These are phyloP conservation scores for Flaveria linearis DNA, from an alignment of 129 eudicot genomes.

Conservation along the genomic window DNA sequence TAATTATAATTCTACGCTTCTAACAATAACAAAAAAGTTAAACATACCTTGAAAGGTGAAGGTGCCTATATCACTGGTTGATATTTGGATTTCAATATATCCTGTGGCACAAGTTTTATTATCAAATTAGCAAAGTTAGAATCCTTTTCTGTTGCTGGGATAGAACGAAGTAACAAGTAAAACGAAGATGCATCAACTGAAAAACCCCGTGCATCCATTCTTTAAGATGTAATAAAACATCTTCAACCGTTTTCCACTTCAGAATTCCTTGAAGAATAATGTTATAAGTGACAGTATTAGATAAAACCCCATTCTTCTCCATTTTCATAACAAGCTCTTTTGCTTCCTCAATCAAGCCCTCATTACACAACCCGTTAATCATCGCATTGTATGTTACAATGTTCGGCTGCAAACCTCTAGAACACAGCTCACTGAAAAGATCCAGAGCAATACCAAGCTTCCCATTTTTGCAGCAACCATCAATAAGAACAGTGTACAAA, in stretches of 20 bases:
- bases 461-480: conserved; percentile 36
- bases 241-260: conserved; percentile 26
- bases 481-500: conserved; percentile 33
- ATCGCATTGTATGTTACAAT: conserved; percentile 33
- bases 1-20: conserved; percentile 1
- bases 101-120: conserved; percentile 31
- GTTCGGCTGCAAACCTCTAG: conserved; percentile 40
- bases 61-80: neutral
- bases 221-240: conserved; percentile 35
- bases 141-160: conserved; percentile 20
- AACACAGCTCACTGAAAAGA: conserved; percentile 27
- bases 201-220: conserved; percentile 44
- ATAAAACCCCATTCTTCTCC: conserved; percentile 42
- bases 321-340: conserved; percentile 43
- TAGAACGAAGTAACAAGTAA: conserved; percentile 27
- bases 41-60: conserved; percentile 18
- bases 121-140: conserved; percentile 26
- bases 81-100: conserved; percentile 23
- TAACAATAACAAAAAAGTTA: neutral
- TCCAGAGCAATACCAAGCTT: conserved; percentile 28
- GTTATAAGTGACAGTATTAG: conserved; percentile 40
- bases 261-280: conserved; percentile 39
- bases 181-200: conserved; percentile 32
- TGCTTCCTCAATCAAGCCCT: conserved; percentile 41
- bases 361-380: conserved; percentile 45